A percentile compares a stretch with the other conserved stretches of the same genome.
phyloP scores from a whole-genome alignment of 495 filamentous ascomycete genomes.

The Aspergillus ostianus region DNA sequence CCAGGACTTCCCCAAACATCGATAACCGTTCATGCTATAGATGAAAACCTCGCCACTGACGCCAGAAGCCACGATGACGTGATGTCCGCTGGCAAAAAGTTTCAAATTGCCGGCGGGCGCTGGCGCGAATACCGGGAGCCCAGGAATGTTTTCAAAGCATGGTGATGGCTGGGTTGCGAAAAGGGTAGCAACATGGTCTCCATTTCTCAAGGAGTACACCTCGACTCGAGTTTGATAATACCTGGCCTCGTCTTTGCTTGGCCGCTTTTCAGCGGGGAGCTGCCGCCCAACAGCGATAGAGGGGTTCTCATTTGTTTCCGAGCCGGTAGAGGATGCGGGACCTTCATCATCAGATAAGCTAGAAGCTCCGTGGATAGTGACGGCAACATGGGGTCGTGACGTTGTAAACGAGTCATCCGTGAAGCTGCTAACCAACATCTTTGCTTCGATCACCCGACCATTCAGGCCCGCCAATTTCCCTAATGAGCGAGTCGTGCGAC shows the following conservation, averaged over 20 bases:
- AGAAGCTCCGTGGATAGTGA: conserved; percentile 73
- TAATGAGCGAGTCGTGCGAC: conserved; percentile 61
- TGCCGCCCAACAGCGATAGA: conserved; percentile 25
- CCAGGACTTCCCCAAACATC: conserved; percentile 83
- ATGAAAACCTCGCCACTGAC: conserved; percentile 83
- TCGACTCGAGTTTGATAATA: conserved; percentile 83
- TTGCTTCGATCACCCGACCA: conserved; percentile 78
- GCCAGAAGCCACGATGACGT: conserved; percentile 71
- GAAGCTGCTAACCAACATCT: conserved; percentile 64
- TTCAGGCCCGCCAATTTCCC: conserved; percentile 70
- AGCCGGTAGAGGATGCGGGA: conserved; percentile 34
- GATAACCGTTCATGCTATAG: conserved; percentile 66
- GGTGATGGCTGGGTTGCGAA: conserved; percentile 55
- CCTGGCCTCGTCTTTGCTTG: conserved; percentile 38
- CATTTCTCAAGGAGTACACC: conserved; percentile 73
- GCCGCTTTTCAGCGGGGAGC: conserved; percentile 25
- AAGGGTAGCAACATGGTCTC: conserved; percentile 64
- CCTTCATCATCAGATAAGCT: conserved; percentile 39
- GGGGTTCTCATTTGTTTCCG: conserved; percentile 38
- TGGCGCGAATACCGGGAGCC: conserved; percentile 50
- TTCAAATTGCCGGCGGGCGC: conserved; percentile 67
- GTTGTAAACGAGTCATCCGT: conserved; percentile 38
- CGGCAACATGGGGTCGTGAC: conserved; percentile 64
- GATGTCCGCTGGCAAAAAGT: conserved; percentile 64
- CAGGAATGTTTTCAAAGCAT: conserved; percentile 41